Evolutionary conservation across 1,139 yeast genomes (phyloP), one percentile per base, ranked within the genome.

Genomic region (Torulaspora pretoriensis): DNA sequence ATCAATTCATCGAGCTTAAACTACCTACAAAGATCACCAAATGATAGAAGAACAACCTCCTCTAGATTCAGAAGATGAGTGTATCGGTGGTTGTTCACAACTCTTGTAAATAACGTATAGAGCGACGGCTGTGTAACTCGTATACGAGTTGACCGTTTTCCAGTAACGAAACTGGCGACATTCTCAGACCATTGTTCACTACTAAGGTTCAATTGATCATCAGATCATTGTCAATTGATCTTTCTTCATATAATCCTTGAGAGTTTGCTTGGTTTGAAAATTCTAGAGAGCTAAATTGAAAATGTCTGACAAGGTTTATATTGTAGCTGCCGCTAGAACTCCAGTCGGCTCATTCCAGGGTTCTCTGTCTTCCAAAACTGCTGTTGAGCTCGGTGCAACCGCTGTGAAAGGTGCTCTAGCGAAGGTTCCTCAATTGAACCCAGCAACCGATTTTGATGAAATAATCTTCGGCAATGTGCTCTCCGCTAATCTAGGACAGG

Each of bases 331-430:
- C 38, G 80, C 96, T 42, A 85, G 98, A 75, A 92, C 98, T 19
- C 98, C 98, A 59, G 78, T 90, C 57, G 97, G 97, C 36, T 81
- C 95, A 17, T 85, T 92, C 73, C 92, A 86, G 67, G 97, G 98
- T 45, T 65, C 80, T 4, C 76, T 92, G 45, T 68, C 94, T 34
- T 76, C 94, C 35, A 76, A 84, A 61, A 71, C 79, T 38, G 89
- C 83, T 63, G 79, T 83, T 48, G 97, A 90, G 64, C 77, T 92
- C 50, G 98, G 98, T 45, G 78, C 94, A 27, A 86, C 83, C 58
- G 97, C 97, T 40, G 96, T 92, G 55, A 84, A 83, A 51, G 81
- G 89, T 43, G 97, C 96, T 14, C 71, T 90, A 51, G 87, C 71
- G 40, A 85, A 87, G 64, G 92, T 86, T 39, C 94, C 95, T 45